Evolutionary conservation across 106 monocot genomes (phyloP).

Genomic region (Dendrobium huoshanense): DNA sequence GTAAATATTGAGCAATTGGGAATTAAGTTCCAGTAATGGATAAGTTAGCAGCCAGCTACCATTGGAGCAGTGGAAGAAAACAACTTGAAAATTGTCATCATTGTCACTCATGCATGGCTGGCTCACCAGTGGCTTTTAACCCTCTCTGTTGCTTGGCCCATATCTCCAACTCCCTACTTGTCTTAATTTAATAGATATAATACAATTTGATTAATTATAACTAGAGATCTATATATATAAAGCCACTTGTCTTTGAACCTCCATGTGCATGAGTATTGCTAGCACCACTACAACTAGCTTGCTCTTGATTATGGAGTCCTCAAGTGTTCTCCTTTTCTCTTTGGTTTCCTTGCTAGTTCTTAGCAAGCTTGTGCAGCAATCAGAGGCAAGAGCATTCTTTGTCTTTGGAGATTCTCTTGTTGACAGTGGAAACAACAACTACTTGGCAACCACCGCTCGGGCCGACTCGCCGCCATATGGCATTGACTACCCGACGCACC

Average conservation of each 20-base stretch:
- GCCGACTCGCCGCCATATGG: slow-evolving; percentile 81
- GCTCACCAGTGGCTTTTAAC: background rate
- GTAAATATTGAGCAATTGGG: no score
- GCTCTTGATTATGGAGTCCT: slow-evolving; percentile 6
- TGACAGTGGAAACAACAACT: slow-evolving; percentile 93
- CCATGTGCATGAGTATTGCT: background rate
- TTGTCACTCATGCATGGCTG: slow-evolving; percentile 2
- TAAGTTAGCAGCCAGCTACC: no score
- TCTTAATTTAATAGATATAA: no score
- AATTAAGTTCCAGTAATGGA: no score
- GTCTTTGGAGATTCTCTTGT: slow-evolving; percentile 89
- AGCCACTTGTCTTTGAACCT: background rate
- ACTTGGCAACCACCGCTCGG: slow-evolving; percentile 59
- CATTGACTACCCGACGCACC: slow-evolving; percentile 62
- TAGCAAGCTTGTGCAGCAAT: background rate
- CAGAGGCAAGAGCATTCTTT: slow-evolving; percentile 64
- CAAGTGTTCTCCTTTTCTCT: slow-evolving; percentile 2
- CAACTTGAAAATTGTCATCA: no score
- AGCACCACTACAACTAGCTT: background rate
- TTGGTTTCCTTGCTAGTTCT: slow-evolving; percentile 13
- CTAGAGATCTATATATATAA: slow-evolving; percentile 10
- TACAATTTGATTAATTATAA: no score
- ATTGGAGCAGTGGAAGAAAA: no score
- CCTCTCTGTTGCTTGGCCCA: no score
- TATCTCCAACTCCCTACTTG: no score